Percentiles rank a stretch among this genome's conserved stretches.
phyloP scores from a whole-genome alignment of 2,329 filamentous ascomycete species.

The Penicillium sp. region DNA sequence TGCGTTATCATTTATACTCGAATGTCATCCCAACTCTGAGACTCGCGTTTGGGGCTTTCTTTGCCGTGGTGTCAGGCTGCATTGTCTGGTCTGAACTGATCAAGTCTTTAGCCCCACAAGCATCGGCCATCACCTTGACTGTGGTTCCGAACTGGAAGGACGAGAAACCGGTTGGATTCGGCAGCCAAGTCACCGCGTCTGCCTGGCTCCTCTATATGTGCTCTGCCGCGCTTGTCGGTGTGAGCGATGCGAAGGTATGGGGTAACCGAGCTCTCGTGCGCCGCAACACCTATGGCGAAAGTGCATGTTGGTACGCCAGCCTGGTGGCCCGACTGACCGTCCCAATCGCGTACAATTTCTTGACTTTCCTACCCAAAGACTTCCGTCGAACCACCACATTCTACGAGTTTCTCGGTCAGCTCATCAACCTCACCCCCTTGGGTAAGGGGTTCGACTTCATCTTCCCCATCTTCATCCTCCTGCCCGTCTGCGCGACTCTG shows the following conservation, averaged over 20 bases:
- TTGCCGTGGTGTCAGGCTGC: conserved; percentile 75
- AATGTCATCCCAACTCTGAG: conserved; percentile 72
- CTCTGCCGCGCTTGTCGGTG: conserved; percentile 79
- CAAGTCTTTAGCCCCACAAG: conserved; percentile 75
- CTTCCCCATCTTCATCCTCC: conserved; percentile 84
- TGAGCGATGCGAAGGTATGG: conserved; percentile 97
- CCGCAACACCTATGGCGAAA: conserved; percentile 89
- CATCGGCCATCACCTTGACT: conserved; percentile 70
- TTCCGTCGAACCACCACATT: conserved; percentile 82
- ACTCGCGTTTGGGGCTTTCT: conserved; percentile 66
- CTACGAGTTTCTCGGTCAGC: conserved; percentile 80
- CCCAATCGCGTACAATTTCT: conserved; percentile 92
- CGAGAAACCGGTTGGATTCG: conserved; percentile 78
- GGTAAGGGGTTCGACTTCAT: conserved; percentile 84
- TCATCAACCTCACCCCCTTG: conserved; percentile 81
- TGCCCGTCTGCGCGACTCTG: conserved; percentile 82
- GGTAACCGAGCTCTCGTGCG: conserved; percentile 87
- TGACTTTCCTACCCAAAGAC: conserved; percentile 78
- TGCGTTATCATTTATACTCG: conserved; percentile 77
- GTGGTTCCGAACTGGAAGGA: conserved; percentile 70
- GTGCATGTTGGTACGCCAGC: conserved; percentile 92
- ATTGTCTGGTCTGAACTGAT: conserved; percentile 94
- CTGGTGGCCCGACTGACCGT: conserved; percentile 93
- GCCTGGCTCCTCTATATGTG: conserved; percentile 98
- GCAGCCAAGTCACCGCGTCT: conserved; percentile 81